These are phyloP conservation scores for Alternaria metachromatica DNA, from an alignment of 2,329 filamentous ascomycete genomes.

Conservation along the genomic window DNA sequence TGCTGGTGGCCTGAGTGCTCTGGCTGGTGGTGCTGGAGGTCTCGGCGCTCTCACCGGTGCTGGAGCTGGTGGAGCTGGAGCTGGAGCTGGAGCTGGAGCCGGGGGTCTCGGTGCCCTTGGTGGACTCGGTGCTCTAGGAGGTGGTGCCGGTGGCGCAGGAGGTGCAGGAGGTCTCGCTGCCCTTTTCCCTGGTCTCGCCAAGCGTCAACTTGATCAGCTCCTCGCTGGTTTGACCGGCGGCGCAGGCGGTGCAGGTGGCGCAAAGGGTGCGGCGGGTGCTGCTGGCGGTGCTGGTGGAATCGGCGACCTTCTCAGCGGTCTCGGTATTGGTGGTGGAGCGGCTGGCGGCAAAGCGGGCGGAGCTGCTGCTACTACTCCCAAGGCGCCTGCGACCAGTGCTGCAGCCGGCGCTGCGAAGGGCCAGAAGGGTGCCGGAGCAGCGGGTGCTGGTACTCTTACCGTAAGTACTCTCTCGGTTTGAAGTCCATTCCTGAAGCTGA, in stretches of 20 bases:
- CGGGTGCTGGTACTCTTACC: background rate
- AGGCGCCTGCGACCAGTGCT: background rate
- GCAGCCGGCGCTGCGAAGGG: constrained; percentile 6
- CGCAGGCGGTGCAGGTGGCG: constrained; percentile 12
- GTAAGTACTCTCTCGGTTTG: background rate
- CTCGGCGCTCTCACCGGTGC: background rate
- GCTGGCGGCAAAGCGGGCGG: background rate
- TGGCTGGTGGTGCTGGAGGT: background rate
- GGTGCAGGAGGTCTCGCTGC: background rate
- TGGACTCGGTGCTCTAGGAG: background rate
- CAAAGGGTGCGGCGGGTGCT: constrained; percentile 3
- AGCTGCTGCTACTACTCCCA: background rate
- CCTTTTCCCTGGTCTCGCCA: background rate
- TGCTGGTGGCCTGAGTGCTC: background rate
- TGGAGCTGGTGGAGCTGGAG: background rate
- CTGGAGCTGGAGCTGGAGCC: background rate
- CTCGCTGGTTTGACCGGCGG: background rate
- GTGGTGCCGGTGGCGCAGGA: constrained; percentile 1
- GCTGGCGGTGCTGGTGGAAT: constrained; percentile 1
- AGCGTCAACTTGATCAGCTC: background rate
- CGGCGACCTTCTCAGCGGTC: constrained; percentile 8
- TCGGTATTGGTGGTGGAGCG: background rate
- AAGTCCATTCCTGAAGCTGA: background rate
- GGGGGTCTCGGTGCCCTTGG: background rate
- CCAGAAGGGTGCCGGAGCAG: background rate